Base-by-base conservation (phyloP, 163 green algal species). In the Coccomyxa subellipsoidea region DNA sequence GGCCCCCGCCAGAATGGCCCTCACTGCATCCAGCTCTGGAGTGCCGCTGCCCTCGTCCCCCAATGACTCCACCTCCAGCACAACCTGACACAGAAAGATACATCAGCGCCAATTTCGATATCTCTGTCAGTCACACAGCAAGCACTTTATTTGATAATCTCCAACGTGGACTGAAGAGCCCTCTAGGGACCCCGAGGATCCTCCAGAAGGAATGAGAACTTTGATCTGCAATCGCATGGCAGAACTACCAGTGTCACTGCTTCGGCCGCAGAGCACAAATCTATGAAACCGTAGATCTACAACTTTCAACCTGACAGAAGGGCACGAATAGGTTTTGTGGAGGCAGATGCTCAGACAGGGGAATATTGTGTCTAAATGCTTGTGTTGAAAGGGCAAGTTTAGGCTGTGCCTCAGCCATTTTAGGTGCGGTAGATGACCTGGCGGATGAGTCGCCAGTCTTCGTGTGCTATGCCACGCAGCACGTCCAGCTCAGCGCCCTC, bases 401-500 rank as follows among this genome's bases (percentile, higher is more conserved):
- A n/a, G n/a, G n/a, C n/a, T n/a, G n/a, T n/a, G n/a, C n/a, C 47
- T 29, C 12, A 66, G 47, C 47, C 47, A 66, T 66, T 18, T 18
- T 66, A 59, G 5, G 47, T 12, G 47, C 21, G 3, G 2, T 12
- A 18, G 32, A 8, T 73, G 1, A 34, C 66, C 66, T 73, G 66
- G 66, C 32, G 66, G 31, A 73, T 73, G 31, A 1, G 27, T 27
- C 2, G 18, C 92, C 91, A 95, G 73, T 94, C 72, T 0, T 66
- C 71, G 7, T 71, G 27, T 59, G 66, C n/a, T 7, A 95, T 59
- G 0, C 92, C 92, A 18, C 76, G 54, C 34, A 95, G 53, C 40
- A 95, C 91, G 29, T 89, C 80, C 83, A 93, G 81, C 86, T 95
- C 92, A 4, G 88, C 87, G 0, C 92, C 84, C 87, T 95, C 92